phyloP scores from a whole-genome alignment of 176 grass and related monocot species.

The Musa troglodytarum region DNA sequence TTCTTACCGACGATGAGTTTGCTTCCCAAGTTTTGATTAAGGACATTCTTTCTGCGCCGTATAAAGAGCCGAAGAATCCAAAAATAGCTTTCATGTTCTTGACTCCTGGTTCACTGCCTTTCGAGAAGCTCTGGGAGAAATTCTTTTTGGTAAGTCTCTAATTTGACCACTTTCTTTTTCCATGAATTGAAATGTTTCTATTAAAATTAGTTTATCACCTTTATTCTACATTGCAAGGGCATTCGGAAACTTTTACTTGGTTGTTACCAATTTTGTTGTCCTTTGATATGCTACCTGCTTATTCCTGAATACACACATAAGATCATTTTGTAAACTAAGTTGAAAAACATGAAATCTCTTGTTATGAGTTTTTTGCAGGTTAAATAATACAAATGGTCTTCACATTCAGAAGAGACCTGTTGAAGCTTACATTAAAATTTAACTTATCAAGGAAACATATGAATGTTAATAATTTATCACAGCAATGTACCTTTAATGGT shows the following conservation, averaged over 20 bases:
- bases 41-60: conserved; percentile 67
- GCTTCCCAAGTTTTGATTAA: conserved; percentile 44
- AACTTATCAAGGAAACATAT: no score
- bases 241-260: no score
- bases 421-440: no score
- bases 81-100: conserved; percentile 98
- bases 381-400: no score
- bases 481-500: neutral
- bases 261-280: no score
- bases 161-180: neutral
- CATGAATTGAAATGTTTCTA: neutral
- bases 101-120: conserved; percentile 72
- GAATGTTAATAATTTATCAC: neutral
- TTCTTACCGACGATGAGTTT: conserved; percentile 64
- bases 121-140: conserved; percentile 79
- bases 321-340: no score
- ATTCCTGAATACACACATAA: no score
- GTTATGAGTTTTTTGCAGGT: no score
- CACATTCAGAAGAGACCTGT: no score
- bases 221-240: no score
- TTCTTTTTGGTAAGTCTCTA: conserved; percentile 64
- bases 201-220: neutral
- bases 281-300: no score
- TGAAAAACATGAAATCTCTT: no score
- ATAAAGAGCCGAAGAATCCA: conserved; percentile 37